Evolutionary conservation across 805 yeast genomes (phyloP), one percentile per base, ranked within the genome.

Genomic region (Lipomyces sp.): DNA sequence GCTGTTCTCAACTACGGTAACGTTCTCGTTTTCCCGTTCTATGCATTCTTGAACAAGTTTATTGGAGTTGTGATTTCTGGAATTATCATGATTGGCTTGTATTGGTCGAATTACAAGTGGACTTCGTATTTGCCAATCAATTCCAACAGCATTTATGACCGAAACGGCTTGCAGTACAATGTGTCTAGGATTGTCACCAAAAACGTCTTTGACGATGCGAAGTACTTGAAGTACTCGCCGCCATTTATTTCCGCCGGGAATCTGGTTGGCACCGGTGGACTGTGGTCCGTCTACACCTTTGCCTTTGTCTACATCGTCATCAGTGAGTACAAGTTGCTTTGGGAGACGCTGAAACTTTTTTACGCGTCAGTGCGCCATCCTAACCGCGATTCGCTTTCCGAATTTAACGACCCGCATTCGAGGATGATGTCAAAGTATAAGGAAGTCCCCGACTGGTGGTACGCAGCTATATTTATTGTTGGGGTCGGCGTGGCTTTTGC

Each of bases 241-340:
- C 83, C 83, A 10, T 80, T 74, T 61, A 78, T 75, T 61, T 62
- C 76, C 32, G 82, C 83, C 4, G 83, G 80, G 0, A 74, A 73
- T 61, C 67, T 79, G 56, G 78, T 78, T 4, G 35, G 38, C 31
- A 31, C 33, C 19, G 47, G 55, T 6, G 38, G 45, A 5, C 32
- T 32, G 14, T 51, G 37, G 33, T 53, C 42, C 1, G 21, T 47
- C 10, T 48, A 35, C 33, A 48, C 53, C 24, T 23, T 24, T 18
- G 5, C 53, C 31, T 48, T 37, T 19, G 42, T 38, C 31, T 48
- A 36, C 51, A 24, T 48, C 14, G 31, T 18, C 36, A 22, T 48
- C 24, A 28, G 33, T n/a, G 53, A 48, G 33, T 38, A 29, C 35
- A 31, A 29, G 16, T 47, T 34, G 35, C 61, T n/a, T 70, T 74